Evolutionary conservation across 768 basidiomycete genomes (phyloP).

Genomic region (Termitomyces sp.): DNA sequence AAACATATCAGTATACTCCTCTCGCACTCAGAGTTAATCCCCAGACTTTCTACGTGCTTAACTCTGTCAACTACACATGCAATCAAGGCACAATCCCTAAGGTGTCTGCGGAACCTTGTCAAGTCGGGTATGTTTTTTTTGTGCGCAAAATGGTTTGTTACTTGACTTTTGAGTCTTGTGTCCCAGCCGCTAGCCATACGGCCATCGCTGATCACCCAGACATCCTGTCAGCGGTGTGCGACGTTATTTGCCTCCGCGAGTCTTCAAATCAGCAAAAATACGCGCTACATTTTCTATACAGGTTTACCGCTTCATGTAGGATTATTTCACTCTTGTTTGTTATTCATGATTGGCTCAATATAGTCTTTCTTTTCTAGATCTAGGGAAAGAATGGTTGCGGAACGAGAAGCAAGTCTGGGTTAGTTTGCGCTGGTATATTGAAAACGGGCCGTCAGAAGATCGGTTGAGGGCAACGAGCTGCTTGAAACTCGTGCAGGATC

Average conservation of each 20-base stretch:
- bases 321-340: background rate
- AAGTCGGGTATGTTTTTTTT: constrained; percentile 8
- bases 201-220: constrained; percentile 3
- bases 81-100: constrained; percentile 12
- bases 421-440: constrained; percentile 11
- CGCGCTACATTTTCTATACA: constrained; percentile 13
- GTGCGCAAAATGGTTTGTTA: background rate
- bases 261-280: constrained; percentile 16
- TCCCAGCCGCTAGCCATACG: constrained; percentile 8
- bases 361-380: background rate
- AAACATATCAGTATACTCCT: constrained; percentile 8
- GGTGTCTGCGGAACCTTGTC: constrained; percentile 15
- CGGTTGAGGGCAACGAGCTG: constrained; percentile 6
- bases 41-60: constrained; percentile 10
- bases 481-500: constrained; percentile 5
- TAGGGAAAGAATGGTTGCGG: constrained; percentile 11
- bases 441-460: constrained; percentile 14
- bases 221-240: constrained; percentile 7
- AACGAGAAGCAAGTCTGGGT: constrained; percentile 1
- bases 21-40: constrained; percentile 5
- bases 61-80: constrained; percentile 5
- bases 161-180: background rate
- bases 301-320: constrained; percentile 10
- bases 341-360: background rate
- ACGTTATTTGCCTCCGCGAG: constrained; percentile 4